These are phyloP conservation scores for Nakazawaea ernobii DNA, from an alignment of 805 yeast genomes.

Conservation along the genomic window DNA sequence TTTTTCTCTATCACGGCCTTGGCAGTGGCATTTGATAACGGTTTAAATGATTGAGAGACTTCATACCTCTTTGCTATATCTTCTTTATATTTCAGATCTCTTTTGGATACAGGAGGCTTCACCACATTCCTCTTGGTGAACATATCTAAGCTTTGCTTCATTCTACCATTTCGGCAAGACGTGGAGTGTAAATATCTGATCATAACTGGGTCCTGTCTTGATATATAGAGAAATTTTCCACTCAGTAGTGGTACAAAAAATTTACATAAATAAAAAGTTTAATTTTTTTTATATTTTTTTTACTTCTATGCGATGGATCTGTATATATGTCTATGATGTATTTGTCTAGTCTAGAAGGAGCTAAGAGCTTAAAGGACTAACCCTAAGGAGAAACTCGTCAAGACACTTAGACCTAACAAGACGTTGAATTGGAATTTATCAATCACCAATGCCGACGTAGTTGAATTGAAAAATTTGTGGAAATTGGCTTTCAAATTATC, in stretches of 20 bases:
- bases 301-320: no score
- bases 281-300: no score
- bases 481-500: not conserved
- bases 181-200: slow-evolving; percentile 1
- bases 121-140: not conserved
- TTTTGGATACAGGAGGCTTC: slow-evolving; percentile 4
- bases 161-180: not conserved
- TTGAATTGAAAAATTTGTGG: not conserved
- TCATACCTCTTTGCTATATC: slow-evolving; percentile 10
- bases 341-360: no score
- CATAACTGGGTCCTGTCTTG: not conserved
- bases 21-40: slow-evolving; percentile 24
- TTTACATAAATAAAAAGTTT: no score
- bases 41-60: slow-evolving; percentile 17
- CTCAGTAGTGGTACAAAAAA: no score
- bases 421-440: slow-evolving; percentile 1
- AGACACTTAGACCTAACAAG: not conserved
- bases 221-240: not conserved
- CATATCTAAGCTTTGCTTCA: slow-evolving; percentile 1
- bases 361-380: not conserved
- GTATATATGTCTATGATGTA: no score
- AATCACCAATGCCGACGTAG: not conserved
- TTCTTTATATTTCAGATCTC: not conserved
- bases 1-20: slow-evolving; percentile 16
- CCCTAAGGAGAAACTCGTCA: slow-evolving; percentile 3